Base-by-base conservation (phyloP, 768 basidiomycete genomes). In the Plicaturopsis crispa region DNA sequence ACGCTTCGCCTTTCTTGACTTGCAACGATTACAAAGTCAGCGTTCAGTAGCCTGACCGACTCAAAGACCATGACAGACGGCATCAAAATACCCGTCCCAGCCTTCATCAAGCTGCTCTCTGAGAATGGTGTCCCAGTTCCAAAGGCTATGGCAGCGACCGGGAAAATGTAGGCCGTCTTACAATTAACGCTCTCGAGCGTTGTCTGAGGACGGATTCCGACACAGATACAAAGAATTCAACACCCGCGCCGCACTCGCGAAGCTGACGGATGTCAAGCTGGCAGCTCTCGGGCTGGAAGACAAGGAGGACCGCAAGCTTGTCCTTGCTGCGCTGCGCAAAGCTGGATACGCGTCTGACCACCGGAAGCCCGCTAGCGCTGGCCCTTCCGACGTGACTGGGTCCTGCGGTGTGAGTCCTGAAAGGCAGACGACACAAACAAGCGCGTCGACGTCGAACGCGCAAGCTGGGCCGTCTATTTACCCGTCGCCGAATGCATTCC, bases 161-260 rank as follows among this genome's bases (percentile, higher is more conserved):
- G 72, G 40, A 85, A 84, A 69, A 66, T 84, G 84, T 84, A 42
- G 42, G 72, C 58, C 34, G 7, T 10, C 33, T 23, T 39, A 22
- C 16, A 12, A 23, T 10, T 7, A 32, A 13, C 34, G 19, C 28
- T 28, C 21, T 13, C 39, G 33, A 22, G 32, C 44, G 19, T 31
- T 21, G 41, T 36, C 32, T 28, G 28, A 33, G 31, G 23, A 45
- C 50, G 45, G 35, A 48, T 34, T 24, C 13, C n/a, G 39, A 51
- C 33, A 18, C 28, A 89, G 86, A 45, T 89, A 84, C 59, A 86
- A 83, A 51, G 66, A 75, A 17, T 71, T 69, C 51, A 80, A 78
- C 48, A 82, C 85, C 0, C 69, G 75, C 4, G 55, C 67, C 13
- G 65, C 69, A 46, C 70, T 91, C 6, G 55, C 61, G 2, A 64